Evolutionary conservation across 768 basidiomycete species (phyloP).

Genomic region (Crucibulum laeve): DNA sequence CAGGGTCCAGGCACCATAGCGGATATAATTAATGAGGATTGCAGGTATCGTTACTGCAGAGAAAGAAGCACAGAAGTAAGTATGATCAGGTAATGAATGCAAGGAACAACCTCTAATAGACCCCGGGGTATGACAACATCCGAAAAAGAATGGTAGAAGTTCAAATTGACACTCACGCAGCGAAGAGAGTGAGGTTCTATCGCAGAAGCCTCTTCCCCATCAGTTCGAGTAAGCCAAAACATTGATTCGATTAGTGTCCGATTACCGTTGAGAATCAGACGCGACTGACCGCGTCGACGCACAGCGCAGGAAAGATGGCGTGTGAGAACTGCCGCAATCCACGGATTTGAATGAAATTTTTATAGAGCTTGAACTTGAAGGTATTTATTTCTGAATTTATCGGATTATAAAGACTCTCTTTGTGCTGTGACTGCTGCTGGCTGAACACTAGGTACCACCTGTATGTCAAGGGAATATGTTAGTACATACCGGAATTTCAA

Average conservation of each 20-base stretch:
- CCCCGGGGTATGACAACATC: background rate
- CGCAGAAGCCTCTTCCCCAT: background rate
- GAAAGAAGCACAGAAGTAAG: background rate
- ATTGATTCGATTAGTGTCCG: too few relatives aligned
- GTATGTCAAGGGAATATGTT: too few relatives aligned
- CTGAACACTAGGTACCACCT: too few relatives aligned
- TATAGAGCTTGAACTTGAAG: background rate
- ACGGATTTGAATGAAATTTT: constrained; percentile 4
- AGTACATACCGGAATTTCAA: too few relatives aligned
- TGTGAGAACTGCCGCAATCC: constrained; percentile 11
- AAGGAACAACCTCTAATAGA: background rate
- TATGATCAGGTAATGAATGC: background rate
- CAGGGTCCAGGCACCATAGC: background rate
- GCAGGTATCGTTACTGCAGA: too few relatives aligned
- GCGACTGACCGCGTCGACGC: too few relatives aligned
- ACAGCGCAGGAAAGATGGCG: constrained; percentile 9
- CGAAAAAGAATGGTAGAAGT: background rate
- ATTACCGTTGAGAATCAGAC: too few relatives aligned
- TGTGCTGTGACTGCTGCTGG: too few relatives aligned
- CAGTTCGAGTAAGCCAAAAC: too few relatives aligned
- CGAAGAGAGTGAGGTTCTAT: too few relatives aligned
- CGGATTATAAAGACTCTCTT: background rate
- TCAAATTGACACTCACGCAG: too few relatives aligned
- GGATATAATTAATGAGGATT: too few relatives aligned
- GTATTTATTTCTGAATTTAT: background rate